Evolutionary conservation across 768 basidiomycete genomes (phyloP).

Genomic region (Tremella mesenterica): DNA sequence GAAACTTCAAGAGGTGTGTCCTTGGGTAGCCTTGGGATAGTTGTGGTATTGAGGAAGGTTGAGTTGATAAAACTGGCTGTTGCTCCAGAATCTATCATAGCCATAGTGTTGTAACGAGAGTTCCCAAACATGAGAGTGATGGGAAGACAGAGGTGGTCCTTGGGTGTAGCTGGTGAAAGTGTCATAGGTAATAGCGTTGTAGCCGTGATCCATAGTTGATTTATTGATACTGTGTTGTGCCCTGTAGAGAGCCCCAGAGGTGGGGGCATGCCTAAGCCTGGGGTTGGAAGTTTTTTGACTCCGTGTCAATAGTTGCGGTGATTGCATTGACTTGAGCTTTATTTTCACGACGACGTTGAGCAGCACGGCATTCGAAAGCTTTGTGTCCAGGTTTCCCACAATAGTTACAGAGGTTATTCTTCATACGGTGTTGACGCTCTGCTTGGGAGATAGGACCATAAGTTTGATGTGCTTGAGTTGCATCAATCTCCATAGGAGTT

Average conservation of each 20-base stretch:
- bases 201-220: no score
- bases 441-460: background rate
- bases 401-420: background rate
- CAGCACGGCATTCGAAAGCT: no score
- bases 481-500: no score
- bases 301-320: background rate
- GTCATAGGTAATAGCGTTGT: background rate
- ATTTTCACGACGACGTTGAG: no score
- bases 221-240: no score
- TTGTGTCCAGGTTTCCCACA: no score
- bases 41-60: background rate
- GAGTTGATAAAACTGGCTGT: constrained; percentile 9
- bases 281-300: constrained; percentile 3
- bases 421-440: background rate
- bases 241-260: constrained; percentile 4
- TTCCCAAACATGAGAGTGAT: background rate
- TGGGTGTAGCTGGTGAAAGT: background rate
- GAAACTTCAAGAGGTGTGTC: background rate
- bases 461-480: background rate
- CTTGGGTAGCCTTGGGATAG: background rate
- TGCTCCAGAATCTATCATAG: no score
- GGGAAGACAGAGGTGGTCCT: constrained; percentile 2
- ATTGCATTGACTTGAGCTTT: background rate
- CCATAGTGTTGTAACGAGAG: background rate
- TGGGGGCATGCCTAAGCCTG: background rate